Conservation (phyloP, 805 yeast genomes). For the Saccharomycopsis lassenensis region DNA sequence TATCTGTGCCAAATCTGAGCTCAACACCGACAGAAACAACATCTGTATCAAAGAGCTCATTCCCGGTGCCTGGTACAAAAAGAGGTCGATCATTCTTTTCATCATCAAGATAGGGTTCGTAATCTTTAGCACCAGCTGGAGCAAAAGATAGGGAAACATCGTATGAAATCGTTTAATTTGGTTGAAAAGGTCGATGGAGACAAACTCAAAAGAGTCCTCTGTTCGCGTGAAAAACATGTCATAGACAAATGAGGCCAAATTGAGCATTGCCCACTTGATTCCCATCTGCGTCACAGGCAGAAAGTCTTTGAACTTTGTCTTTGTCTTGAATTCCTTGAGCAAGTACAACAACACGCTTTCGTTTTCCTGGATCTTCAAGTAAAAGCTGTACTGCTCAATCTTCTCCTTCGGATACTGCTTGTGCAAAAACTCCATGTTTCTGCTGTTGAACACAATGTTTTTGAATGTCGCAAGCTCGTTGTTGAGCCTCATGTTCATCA, state of each 20-base stretch:
- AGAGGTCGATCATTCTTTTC: slow-evolving; percentile 67
- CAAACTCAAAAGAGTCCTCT: neutral
- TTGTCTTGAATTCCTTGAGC: slow-evolving; percentile 54
- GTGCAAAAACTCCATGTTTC: slow-evolving; percentile 9
- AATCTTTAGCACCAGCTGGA: slow-evolving; percentile 64
- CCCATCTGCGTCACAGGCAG: slow-evolving; percentile 60
- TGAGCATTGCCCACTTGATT: slow-evolving; percentile 73
- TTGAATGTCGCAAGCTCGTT: slow-evolving; percentile 13
- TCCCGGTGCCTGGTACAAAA: slow-evolving; percentile 65
- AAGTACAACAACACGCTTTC: slow-evolving; percentile 48
- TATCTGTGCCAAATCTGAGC: slow-evolving; percentile 11
- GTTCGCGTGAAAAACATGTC: slow-evolving; percentile 75
- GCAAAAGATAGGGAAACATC: slow-evolving; percentile 68
- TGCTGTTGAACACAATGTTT: slow-evolving; percentile 9
- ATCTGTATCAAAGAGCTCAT: slow-evolving; percentile 14
- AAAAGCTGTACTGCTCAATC: slow-evolving; percentile 34
- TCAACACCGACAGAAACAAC: slow-evolving; percentile 9
- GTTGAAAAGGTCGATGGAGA: slow-evolving; percentile 48
- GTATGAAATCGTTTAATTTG: slow-evolving; percentile 64
- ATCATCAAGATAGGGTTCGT: slow-evolving; percentile 84
- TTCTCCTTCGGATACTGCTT: slow-evolving; percentile 24
- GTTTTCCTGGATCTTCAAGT: slow-evolving; percentile 18
- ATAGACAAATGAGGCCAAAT: slow-evolving; percentile 75
- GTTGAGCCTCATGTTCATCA: slow-evolving; percentile 22
- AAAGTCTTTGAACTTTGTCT: slow-evolving; percentile 41